phyloP scores from a whole-genome alignment of 1,284 basidiomycete species.

The Cerrena zonata region DNA sequence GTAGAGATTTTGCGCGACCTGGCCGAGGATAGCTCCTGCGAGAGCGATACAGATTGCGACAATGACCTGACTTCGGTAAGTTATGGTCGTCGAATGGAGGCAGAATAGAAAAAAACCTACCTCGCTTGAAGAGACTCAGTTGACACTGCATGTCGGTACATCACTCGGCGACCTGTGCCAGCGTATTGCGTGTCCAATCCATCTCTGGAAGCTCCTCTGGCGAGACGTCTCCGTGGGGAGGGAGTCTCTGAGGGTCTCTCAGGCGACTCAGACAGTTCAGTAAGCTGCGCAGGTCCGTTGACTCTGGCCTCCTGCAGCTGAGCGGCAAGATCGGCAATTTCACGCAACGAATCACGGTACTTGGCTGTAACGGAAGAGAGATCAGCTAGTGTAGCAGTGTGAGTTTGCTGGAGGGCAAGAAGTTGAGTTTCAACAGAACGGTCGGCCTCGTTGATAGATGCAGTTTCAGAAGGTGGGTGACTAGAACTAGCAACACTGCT shows the following conservation, averaged over 20 bases:
- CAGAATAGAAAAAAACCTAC: constrained; percentile 32
- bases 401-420: constrained; percentile 64
- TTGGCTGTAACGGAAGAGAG: constrained; percentile 73
- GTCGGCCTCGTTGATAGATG: constrained; percentile 26
- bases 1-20: constrained; percentile 77
- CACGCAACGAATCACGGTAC: constrained; percentile 82
- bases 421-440: constrained; percentile 51
- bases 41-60: constrained; percentile 84
- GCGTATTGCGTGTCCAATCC: constrained; percentile 43
- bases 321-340: constrained; percentile 80
- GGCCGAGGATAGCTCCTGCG: constrained; percentile 90
- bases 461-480: constrained; percentile 21
- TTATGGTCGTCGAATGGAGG: constrained; percentile 9
- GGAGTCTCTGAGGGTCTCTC: constrained; percentile 45
- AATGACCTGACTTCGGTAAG: constrained; percentile 51
- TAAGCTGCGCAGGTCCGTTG: constrained; percentile 28
- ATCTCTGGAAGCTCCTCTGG: constrained; percentile 44
- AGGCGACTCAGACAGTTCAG: constrained; percentile 41
- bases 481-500: constrained; percentile 20
- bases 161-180: constrained; percentile 55
- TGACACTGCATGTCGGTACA: constrained; percentile 81
- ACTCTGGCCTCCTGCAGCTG: constrained; percentile 78
- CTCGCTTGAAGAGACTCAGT: constrained; percentile 79
- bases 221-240: constrained; percentile 45
- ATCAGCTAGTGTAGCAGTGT: constrained; percentile 74